Percentiles rank a stretch among this genome's conserved stretches.
Conservation (phyloP, 2,329 filamentous ascomycete species). For the Colletotrichum tanaceti region DNA sequence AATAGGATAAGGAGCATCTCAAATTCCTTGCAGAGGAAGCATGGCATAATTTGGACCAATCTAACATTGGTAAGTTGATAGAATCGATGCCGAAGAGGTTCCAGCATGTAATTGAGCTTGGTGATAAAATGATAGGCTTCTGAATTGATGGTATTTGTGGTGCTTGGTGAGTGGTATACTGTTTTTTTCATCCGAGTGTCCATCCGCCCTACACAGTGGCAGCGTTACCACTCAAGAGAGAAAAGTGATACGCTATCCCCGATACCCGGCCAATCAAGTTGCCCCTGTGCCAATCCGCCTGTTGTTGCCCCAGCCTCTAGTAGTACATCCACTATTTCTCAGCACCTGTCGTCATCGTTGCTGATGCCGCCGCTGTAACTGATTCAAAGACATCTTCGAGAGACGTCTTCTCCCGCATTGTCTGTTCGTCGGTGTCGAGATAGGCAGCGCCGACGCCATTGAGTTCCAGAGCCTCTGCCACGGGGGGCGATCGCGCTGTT, state of each 20-base stretch:
- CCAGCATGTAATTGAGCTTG: too few species aligned
- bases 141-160: too few species aligned
- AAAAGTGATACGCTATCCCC: neutral
- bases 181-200: too few species aligned
- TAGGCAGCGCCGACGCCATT: conserved; percentile 46
- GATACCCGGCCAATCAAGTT: neutral
- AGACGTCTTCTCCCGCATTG: conserved; percentile 38
- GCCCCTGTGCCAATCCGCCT: conserved; percentile 23
- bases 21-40: too few species aligned
- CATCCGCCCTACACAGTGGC: neutral
- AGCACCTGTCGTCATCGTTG: conserved; percentile 30
- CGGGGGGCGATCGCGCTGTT: neutral
- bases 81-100: too few species aligned
- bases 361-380: neutral
- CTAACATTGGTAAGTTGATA: too few species aligned
- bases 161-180: too few species aligned
- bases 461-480: conserved; percentile 38
- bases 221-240: neutral
- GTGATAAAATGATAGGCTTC: too few species aligned
- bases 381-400: conserved; percentile 32
- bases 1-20: too few species aligned
- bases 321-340: conserved; percentile 29
- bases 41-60: too few species aligned
- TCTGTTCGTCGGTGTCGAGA: conserved; percentile 40
- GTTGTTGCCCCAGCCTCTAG: conserved; percentile 16